Conservation (phyloP, 768 basidiomycete genomes). For the Nevesoporus exiguus region DNA sequence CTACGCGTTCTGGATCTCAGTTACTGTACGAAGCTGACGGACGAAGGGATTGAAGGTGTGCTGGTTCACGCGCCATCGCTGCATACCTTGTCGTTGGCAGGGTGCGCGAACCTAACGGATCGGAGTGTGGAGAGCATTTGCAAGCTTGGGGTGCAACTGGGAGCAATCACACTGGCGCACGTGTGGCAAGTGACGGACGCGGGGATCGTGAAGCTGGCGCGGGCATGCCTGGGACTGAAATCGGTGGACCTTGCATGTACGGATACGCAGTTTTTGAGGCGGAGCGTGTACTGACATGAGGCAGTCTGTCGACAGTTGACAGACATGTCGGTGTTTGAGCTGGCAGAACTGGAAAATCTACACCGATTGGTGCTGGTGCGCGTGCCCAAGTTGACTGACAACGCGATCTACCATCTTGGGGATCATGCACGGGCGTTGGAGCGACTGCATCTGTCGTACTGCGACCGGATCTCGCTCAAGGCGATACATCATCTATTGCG, state of each 20-base stretch:
- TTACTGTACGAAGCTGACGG: constrained; percentile 64
- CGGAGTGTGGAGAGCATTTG: constrained; percentile 62
- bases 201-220: constrained; percentile 63
- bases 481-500: constrained; percentile 70
- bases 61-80: constrained; percentile 73
- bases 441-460: constrained; percentile 83
- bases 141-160: constrained; percentile 70
- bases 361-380: constrained; percentile 78
- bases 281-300: constrained; percentile 12
- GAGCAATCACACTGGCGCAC: constrained; percentile 78
- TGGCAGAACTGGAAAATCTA: constrained; percentile 65
- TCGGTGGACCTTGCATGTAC: constrained; percentile 86
- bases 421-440: constrained; percentile 70
- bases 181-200: constrained; percentile 77
- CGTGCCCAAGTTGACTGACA: constrained; percentile 80
- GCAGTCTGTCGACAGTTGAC: constrained; percentile 80
- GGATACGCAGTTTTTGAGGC: constrained; percentile 29
- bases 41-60: constrained; percentile 73
- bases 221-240: constrained; percentile 67
- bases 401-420: constrained; percentile 73
- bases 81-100: constrained; percentile 71
- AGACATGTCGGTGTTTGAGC: constrained; percentile 80
- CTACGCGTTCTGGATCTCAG: constrained; percentile 79
- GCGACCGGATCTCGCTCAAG: constrained; percentile 73
- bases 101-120: constrained; percentile 76